Conservation (phyloP, 139 green algal genomes). For the Desmodesmus armatus region DNA sequence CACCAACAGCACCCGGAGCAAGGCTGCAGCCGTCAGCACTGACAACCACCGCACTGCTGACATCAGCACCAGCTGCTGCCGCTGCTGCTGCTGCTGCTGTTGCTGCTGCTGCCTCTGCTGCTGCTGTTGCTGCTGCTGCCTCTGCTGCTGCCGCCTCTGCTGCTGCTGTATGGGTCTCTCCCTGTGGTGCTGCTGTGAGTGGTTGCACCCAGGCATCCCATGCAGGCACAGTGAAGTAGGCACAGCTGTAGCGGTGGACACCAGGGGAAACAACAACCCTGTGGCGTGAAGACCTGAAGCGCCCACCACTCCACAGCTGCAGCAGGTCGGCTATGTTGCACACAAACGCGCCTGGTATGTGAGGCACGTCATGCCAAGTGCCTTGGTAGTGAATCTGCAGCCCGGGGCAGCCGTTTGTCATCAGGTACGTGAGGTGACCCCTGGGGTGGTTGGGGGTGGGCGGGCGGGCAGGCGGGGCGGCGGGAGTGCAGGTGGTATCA, state of each 20-base stretch:
- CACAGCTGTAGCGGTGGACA: not conserved
- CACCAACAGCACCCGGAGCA: not conserved
- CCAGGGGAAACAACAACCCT: not conserved
- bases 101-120: not conserved
- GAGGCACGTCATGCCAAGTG: not conserved
- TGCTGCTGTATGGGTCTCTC: not conserved
- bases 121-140: not conserved
- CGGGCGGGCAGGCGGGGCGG: not conserved
- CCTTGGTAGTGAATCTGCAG: slow-evolving; percentile 5
- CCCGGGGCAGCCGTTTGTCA: not conserved
- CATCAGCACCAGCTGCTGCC: not conserved
- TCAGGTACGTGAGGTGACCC: slow-evolving; percentile 6
- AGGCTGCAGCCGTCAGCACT: not conserved
- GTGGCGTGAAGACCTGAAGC: not conserved
- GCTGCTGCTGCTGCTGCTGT: not conserved
- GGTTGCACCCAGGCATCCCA: not conserved
- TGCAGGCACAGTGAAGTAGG: not conserved
- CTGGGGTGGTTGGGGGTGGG: not conserved
- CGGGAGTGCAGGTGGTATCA: not conserved
- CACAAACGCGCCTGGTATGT: slow-evolving; percentile 1
- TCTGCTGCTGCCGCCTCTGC: not conserved
- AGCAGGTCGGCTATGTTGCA: not conserved
- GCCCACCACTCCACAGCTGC: not conserved
- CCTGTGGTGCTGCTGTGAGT: too few species aligned
- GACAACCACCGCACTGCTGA: not conserved